These are phyloP conservation scores for Leccinum boreale DNA, from an alignment of 768 basidiomycete species.

Conservation along the genomic window DNA sequence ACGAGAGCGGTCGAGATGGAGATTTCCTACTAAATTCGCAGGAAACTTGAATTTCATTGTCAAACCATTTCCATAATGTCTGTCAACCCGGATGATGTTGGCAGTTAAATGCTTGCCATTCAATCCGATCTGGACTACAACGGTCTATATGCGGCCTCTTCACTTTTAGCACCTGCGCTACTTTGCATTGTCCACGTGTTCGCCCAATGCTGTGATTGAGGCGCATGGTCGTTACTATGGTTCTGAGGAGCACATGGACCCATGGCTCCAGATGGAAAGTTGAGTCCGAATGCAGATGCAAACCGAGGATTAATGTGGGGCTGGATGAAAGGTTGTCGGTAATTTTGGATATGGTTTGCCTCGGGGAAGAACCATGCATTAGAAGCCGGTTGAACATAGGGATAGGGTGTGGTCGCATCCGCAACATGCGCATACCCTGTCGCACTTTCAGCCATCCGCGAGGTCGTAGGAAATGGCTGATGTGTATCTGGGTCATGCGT, in stretches of 20 bases:
- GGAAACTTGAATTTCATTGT: background rate
- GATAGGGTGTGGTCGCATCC: slow-evolving; percentile 20
- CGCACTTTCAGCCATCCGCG: slow-evolving; percentile 44
- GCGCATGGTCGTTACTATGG: slow-evolving; percentile 6
- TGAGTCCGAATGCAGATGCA: slow-evolving; percentile 60
- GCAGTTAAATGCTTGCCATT: slow-evolving; percentile 12
- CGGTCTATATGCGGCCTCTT: slow-evolving; percentile 25
- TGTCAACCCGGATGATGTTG: slow-evolving; percentile 1
- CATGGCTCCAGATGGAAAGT: slow-evolving; percentile 28
- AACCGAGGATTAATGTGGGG: slow-evolving; percentile 86
- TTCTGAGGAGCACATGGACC: slow-evolving; percentile 19
- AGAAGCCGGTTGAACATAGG: slow-evolving; percentile 7
- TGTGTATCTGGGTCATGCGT: slow-evolving; percentile 30
- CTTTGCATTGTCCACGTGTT: slow-evolving; percentile 39
- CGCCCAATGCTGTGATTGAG: slow-evolving; percentile 27
- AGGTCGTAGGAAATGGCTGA: slow-evolving; percentile 40
- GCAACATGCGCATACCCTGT: slow-evolving; percentile 41
- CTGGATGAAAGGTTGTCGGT: slow-evolving; percentile 45
- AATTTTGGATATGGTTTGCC: slow-evolving; percentile 10
- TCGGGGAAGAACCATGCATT: slow-evolving; percentile 19
- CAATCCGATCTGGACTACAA: slow-evolving; percentile 22
- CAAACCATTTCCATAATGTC: background rate
- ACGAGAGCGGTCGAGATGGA: background rate
- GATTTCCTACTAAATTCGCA: background rate
- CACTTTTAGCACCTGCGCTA: slow-evolving; percentile 22